A percentile compares a stretch with the other conserved stretches of the same genome.
These are phyloP conservation scores for Sesbania bispinosa DNA, from an alignment of 306 rosid genomes.

Conservation along the genomic window DNA sequence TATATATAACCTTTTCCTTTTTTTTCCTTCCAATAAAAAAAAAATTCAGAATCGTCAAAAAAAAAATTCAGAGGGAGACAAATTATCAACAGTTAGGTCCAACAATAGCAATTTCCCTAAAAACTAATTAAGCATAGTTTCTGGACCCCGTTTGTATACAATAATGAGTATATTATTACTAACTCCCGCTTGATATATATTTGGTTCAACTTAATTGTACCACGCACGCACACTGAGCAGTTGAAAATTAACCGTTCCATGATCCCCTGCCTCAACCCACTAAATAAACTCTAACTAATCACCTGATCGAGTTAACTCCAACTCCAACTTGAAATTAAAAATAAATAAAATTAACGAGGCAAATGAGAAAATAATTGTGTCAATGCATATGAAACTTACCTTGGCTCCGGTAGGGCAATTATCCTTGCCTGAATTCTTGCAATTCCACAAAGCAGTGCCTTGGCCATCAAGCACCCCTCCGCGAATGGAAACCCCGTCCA, in stretches of 20 bases:
- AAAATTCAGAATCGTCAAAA: too few relatives aligned
- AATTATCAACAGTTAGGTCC: too few relatives aligned
- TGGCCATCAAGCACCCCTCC: slow-evolving; percentile 57
- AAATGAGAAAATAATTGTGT: neutral
- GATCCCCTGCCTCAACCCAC: neutral
- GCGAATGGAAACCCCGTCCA: slow-evolving; percentile 36
- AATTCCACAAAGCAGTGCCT: slow-evolving; percentile 46
- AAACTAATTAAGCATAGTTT: too few relatives aligned
- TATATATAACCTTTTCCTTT: too few relatives aligned
- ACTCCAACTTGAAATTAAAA: neutral
- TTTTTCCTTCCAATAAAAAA: too few relatives aligned
- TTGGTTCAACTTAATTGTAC: neutral
- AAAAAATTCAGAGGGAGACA: too few relatives aligned
- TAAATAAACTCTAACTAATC: neutral
- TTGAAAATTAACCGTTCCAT: slow-evolving; percentile 20
- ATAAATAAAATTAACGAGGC: neutral
- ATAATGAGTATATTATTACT: neutral
- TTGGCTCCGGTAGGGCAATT: slow-evolving; percentile 46
- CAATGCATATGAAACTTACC: slow-evolving; percentile 23
- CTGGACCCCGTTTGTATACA: too few relatives aligned
- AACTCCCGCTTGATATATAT: neutral
- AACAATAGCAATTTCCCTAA: too few relatives aligned
- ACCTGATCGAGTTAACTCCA: neutral
- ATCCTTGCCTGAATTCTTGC: slow-evolving; percentile 37
- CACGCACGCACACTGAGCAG: slow-evolving; percentile 3